phyloP scores from a whole-genome alignment of 805 yeast genomes.

The Pichia californica region DNA sequence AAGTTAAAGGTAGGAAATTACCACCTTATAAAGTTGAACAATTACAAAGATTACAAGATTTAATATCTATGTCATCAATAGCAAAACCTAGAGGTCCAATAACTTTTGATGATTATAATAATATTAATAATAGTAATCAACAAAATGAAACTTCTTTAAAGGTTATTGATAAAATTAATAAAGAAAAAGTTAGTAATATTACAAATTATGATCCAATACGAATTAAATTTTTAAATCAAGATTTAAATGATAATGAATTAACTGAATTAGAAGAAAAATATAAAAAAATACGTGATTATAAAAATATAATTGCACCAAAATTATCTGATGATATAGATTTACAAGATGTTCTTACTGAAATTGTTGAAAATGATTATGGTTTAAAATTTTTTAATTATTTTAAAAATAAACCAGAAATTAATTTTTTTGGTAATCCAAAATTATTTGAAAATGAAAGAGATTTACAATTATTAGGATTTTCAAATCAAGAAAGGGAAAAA shows the following conservation, averaged over 20 bases:
- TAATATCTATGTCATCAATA: conserved; percentile 14
- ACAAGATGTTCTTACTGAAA: conserved; percentile 4
- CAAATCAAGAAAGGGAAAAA: neutral
- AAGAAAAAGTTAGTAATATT: conserved; percentile 12
- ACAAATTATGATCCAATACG: conserved; percentile 17
- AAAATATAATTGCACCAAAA: conserved; percentile 5
- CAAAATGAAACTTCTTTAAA: too few relatives aligned
- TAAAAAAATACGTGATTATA: conserved; percentile 4
- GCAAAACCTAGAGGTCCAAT: conserved; percentile 16
- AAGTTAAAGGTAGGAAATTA: conserved; percentile 7
- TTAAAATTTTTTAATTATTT: conserved; percentile 8
- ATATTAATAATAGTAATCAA: neutral
- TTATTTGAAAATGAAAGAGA: conserved; percentile 8
- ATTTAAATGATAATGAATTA: neutral
- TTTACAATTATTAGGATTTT: conserved; percentile 5
- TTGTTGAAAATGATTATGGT: neutral
- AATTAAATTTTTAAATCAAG: conserved; percentile 1
- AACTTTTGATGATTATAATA: conserved; percentile 3
- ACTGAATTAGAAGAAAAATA: neutral
- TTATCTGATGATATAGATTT: conserved; percentile 9
- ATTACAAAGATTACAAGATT: conserved; percentile 7
- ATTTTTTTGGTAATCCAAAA: neutral
- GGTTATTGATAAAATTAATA: neutral
- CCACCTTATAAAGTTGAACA: conserved; percentile 16
- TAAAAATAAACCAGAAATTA: neutral